Conservation (phyloP, 768 basidiomycete species). For the Leccinum incarnatum region DNA sequence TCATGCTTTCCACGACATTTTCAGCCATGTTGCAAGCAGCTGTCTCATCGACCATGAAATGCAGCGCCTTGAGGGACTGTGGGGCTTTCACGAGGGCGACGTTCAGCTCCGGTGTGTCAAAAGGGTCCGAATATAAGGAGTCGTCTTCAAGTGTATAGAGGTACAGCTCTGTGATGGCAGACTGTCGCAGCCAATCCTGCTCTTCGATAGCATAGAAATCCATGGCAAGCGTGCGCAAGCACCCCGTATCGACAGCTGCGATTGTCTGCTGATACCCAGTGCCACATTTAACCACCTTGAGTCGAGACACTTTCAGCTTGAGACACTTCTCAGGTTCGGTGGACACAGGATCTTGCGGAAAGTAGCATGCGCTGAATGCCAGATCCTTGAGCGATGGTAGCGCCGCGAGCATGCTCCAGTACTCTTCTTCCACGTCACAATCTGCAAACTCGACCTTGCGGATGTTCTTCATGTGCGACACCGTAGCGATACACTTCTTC, state of each 20-base stretch:
- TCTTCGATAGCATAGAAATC: not conserved
- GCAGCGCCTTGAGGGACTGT: not conserved
- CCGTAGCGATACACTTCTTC: not conserved
- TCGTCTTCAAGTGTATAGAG: not conserved
- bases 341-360: not conserved
- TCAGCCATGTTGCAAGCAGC: not conserved
- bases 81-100: not conserved
- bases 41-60: not conserved
- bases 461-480: not conserved
- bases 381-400: too few species aligned
- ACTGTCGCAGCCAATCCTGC: not conserved
- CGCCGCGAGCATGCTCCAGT: not conserved
- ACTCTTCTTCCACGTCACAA: not conserved
- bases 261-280: not conserved
- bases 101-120: not conserved
- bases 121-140: not conserved
- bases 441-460: too few species aligned
- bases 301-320: not conserved
- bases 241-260: not conserved
- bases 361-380: not conserved
- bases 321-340: not conserved
- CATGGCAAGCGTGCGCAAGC: not conserved
- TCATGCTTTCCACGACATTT: not conserved
- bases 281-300: not conserved
- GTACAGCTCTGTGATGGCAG: not conserved